Conservation (phyloP, 306 rosid species). For the Lathyrus tuberosus region DNA sequence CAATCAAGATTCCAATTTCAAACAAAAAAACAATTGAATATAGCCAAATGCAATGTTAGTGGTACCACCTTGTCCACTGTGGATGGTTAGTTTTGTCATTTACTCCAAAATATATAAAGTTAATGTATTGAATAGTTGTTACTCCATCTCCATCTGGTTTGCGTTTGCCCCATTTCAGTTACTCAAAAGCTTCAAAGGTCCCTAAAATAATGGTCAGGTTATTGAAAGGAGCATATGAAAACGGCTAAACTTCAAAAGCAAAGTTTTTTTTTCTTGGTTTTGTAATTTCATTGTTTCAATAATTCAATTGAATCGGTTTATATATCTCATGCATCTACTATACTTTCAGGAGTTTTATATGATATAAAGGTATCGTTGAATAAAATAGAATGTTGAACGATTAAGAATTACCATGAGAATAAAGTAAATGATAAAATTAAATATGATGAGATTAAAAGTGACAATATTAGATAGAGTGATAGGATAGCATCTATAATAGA, state of each 20-base stretch:
- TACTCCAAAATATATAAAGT: constrained; percentile 6
- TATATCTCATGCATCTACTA: too few relatives aligned
- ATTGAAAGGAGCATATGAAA: constrained; percentile 37
- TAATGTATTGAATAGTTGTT: constrained; percentile 13
- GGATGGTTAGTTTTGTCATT: constrained; percentile 44
- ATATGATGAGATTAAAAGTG: too few relatives aligned
- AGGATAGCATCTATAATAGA: too few relatives aligned
- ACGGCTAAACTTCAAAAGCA: constrained; percentile 33
- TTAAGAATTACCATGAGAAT: too few relatives aligned
- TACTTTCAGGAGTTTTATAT: too few relatives aligned
- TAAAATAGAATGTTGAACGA: too few relatives aligned
- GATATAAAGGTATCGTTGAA: too few relatives aligned
- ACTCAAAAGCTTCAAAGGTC: constrained; percentile 45
- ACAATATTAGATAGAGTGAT: too few relatives aligned
- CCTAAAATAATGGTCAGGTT: constrained; percentile 37
- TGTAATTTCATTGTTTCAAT: background rate
- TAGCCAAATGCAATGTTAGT: constrained; percentile 19
- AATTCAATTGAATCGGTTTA: constrained; percentile 26
- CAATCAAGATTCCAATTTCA: constrained; percentile 42
- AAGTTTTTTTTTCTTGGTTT: background rate
- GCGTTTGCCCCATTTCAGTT: background rate
- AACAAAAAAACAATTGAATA: constrained; percentile 23
- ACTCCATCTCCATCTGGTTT: constrained; percentile 14
- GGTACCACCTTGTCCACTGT: constrained; percentile 39
- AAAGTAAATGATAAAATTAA: too few relatives aligned